Evolutionary conservation across 2,329 filamentous ascomycete species (phyloP), one percentile per base, ranked within the genome.

Genomic region (Colletotrichum lindemuthianum): DNA sequence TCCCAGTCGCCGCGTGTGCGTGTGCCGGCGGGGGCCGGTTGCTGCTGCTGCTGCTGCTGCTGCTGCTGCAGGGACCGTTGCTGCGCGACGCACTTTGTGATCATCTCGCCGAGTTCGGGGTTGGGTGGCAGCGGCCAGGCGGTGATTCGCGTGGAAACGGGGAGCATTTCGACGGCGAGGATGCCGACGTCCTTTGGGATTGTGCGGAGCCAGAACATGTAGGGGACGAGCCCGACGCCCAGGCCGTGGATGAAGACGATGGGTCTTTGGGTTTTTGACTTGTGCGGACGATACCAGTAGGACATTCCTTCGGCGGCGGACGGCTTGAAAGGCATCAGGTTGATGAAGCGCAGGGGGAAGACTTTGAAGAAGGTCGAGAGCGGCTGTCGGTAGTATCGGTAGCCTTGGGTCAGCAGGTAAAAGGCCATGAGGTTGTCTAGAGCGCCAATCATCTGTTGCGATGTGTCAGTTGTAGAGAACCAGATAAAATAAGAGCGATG

Each of bases 211-310:
- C 10, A 90, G 72, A 69, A 88, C 87, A 33, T 79, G 67, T 90
- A 88, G 0, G 86, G 83, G 67, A 85, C 82, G 3, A 90, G 69
- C 2, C 73, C 73, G 36, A 74, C 49, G 73, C 87, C 86, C 59
- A 90, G 88, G 36, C 88, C 87, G 68, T 90, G 87, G 34, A 90
- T 81, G 71, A 88, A 90, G 6, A 90, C 73, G 12, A 90, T 72
- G 0, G 87, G 87, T 3, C 86, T 77, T 45, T 80, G 79, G 1
- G 79, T 84, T 60, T 80, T 83, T 2, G 87, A 88, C 1, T 81
- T 88, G 67, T 90, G 88, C 9, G 83, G 83, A 33, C 83, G 82
- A 68, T 87, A 79, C 86, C 86, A 90, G 75, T 90, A 90, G 41
- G 82, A 82, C 3, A 87, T 73, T 12, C 79, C 73, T 47, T 79